These are phyloP conservation scores for Musa beccarii DNA, from an alignment of 176 grass and related monocot genomes.

Conservation along the genomic window DNA sequence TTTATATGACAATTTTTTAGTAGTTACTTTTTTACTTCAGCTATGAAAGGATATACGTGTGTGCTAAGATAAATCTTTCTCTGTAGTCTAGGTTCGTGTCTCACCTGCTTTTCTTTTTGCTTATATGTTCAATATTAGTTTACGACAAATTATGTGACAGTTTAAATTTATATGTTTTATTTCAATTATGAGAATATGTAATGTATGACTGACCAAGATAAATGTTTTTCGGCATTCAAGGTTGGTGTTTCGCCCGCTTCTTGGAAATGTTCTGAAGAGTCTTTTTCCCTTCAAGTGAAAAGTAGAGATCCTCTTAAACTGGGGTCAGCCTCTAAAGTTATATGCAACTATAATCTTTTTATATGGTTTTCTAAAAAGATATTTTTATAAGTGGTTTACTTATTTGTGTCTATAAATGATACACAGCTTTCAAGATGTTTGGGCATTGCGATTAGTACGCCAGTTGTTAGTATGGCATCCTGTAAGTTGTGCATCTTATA, in stretches of 20 bases:
- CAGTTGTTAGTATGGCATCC: slow-evolving; percentile 90
- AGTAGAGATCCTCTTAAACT: slow-evolving; percentile 90
- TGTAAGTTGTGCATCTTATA: slow-evolving; percentile 37
- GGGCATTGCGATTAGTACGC: slow-evolving; percentile 71
- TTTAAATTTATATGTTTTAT: not conserved
- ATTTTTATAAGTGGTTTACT: not conserved
- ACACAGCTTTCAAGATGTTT: slow-evolving; percentile 72
- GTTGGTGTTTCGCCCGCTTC: slow-evolving; percentile 53
- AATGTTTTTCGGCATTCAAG: slow-evolving; percentile 30
- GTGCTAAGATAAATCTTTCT: no score
- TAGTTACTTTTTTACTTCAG: no score
- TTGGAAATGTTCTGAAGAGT: slow-evolving; percentile 98
- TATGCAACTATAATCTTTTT: slow-evolving; percentile 1
- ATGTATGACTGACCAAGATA: not conserved
- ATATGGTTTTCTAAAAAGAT: slow-evolving; percentile 8
- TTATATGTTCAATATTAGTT: no score
- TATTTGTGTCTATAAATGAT: slow-evolving; percentile 23
- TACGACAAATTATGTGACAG: not conserved
- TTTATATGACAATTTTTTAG: not conserved
- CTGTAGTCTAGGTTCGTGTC: no score
- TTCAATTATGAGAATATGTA: not conserved
- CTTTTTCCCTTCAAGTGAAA: slow-evolving; percentile 88
- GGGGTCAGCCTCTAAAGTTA: slow-evolving; percentile 33
- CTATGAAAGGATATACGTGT: no score
- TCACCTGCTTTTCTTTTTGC: no score